Percentiles rank a stretch among this genome's conserved stretches.
These are phyloP conservation scores for Adenanthera pavonina DNA, from an alignment of 306 rosid genomes.

Conservation along the genomic window DNA sequence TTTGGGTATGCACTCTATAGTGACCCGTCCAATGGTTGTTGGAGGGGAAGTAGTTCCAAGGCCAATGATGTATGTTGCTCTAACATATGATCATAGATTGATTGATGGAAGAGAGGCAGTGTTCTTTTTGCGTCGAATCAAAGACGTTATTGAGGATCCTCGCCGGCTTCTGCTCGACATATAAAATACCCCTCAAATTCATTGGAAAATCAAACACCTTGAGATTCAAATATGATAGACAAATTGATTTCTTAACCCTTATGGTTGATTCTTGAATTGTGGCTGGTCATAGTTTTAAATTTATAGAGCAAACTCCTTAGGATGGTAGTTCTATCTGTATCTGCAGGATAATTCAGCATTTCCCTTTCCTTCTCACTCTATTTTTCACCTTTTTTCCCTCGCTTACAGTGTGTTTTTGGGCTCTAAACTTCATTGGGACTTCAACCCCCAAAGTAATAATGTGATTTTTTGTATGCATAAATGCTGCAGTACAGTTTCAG, in stretches of 20 bases:
- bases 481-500: background rate
- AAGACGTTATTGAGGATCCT: slow-evolving; percentile 60
- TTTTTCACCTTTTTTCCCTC: slow-evolving; percentile 23
- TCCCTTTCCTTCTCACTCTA: slow-evolving; percentile 15
- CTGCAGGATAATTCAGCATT: slow-evolving; percentile 29
- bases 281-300: slow-evolving; percentile 37
- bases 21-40: slow-evolving; percentile 57
- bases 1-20: slow-evolving; percentile 68
- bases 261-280: slow-evolving; percentile 43
- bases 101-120: slow-evolving; percentile 75
- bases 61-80: slow-evolving; percentile 63
- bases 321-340: slow-evolving; percentile 15
- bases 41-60: slow-evolving; percentile 52
- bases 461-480: background rate
- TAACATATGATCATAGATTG: slow-evolving; percentile 61
- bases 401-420: slow-evolving; percentile 22
- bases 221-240: slow-evolving; percentile 44
- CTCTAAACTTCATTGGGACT: slow-evolving; percentile 19
- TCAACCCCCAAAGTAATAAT: background rate
- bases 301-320: slow-evolving; percentile 2
- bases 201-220: slow-evolving; percentile 29
- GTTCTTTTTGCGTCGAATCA: slow-evolving; percentile 57
- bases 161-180: slow-evolving; percentile 59
- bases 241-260: slow-evolving; percentile 25
- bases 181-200: slow-evolving; percentile 37